Base-by-base conservation (phyloP, 2,329 filamentous ascomycete genomes). In the Calonectria hawksworthii region DNA sequence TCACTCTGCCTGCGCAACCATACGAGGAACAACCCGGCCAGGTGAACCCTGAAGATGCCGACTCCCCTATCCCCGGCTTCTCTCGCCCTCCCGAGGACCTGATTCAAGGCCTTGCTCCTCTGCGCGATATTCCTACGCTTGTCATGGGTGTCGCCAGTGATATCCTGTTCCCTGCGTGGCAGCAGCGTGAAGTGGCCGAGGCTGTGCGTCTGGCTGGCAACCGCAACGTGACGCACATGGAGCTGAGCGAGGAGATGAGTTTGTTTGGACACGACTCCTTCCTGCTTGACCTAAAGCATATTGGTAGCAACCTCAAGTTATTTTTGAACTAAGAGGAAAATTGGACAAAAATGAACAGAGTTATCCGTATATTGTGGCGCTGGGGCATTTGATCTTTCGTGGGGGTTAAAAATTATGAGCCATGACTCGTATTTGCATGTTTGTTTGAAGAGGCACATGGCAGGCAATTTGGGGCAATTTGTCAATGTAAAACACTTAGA, bases 261-360 rank as follows among this genome's bases (percentile, higher is more conserved):
- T 86, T 98, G 80, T 99, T 99, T 83, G 97, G 97, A 0, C 97
- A 99, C 82, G 97, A 99, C 83, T 99, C 96, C 0, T 99, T 99
- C 84, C 85, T 99, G 82, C 87, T 99, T 54, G 97, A 99, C 85
- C 86, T 99, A 72, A 93, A 98, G 86, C 94, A 98, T 80, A 95
- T 99, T 65, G 97, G 97, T 5, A 96, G 95, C 0, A 94, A 93
- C 65, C 87, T 99, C 61, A 93, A 92, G 80, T 90, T 90, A 79
- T 99, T 99, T 84, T 84, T 99, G 79, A 90, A 90, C 1, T 96
- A 74, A 56, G 30, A 36, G 67, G 38, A 3, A n/a, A 38, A 38
- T 34, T 10, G 11, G 14, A n/a, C 34, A 26, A n/a, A 28, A 67
- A 34, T 36, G 34, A 23, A 28, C 13, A 52, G 26, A 28, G 23